Conservation (phyloP, 2,329 filamentous ascomycete genomes). For the Chaetomiaceae sp. region DNA sequence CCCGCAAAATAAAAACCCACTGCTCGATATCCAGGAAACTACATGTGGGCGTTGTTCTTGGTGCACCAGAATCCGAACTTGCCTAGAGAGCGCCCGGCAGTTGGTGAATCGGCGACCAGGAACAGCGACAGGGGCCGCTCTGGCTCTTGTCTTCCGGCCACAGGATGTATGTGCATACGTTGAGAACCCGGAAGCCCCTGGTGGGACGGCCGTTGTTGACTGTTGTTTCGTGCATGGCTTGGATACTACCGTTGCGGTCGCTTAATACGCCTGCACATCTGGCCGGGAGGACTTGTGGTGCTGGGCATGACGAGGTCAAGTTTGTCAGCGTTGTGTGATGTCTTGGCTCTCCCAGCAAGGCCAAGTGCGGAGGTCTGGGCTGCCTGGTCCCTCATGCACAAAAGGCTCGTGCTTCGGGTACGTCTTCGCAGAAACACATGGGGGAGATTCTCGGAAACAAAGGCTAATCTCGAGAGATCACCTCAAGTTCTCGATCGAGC, state of each 20-base stretch:
- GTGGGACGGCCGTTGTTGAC: conserved; percentile 4
- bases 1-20: not conserved
- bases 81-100: not conserved
- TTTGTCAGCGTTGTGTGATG: conserved; percentile 2
- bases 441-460: conserved; percentile 29
- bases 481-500: not conserved
- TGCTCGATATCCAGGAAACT: not conserved
- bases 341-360: not conserved
- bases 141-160: too few relatives aligned
- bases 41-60: not conserved
- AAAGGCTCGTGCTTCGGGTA: conserved; percentile 6
- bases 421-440: conserved; percentile 24
- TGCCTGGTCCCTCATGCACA: conserved; percentile 3
- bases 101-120: not conserved
- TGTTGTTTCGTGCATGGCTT: conserved; percentile 14
- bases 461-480: conserved; percentile 31
- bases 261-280: conserved; percentile 5
- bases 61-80: not conserved
- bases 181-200: too few relatives aligned
- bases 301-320: not conserved
- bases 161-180: too few relatives aligned
- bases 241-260: conserved; percentile 22
- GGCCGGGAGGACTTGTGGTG: not conserved
- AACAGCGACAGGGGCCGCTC: not conserved
- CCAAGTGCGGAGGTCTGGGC: not conserved